Conservation (phyloP, 139 green algal genomes). For the Chlamydomonas eustigma region DNA sequence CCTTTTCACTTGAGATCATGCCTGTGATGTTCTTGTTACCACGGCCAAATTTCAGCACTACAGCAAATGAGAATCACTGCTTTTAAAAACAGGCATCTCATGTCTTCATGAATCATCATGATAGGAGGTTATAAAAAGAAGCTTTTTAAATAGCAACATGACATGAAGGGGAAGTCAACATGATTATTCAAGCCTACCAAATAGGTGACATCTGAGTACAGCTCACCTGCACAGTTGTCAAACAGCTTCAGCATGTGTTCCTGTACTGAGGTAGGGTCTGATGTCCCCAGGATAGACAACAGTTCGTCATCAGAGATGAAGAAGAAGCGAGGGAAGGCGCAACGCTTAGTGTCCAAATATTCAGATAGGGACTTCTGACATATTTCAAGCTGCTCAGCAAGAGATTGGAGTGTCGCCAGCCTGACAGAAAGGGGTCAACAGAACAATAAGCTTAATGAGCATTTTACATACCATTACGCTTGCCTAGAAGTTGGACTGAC, state of each 20-base stretch:
- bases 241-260: constrained; percentile 95
- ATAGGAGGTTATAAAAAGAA: too few species aligned
- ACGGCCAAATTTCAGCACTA: constrained; percentile 65
- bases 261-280: constrained; percentile 67
- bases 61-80: too few species aligned
- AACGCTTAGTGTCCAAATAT: constrained; percentile 83
- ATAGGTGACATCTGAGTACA: too few species aligned
- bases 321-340: constrained; percentile 81
- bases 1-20: constrained; percentile 78
- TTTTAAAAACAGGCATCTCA: too few species aligned
- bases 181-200: too few species aligned
- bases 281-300: constrained; percentile 76
- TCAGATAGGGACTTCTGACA: constrained; percentile 81
- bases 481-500: too few species aligned
- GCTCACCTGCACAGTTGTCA: constrained; percentile 75
- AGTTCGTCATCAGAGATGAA: constrained; percentile 88
- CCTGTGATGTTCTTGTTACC: constrained; percentile 80
- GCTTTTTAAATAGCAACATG: too few species aligned
- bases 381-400: constrained; percentile 68
- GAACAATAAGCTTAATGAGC: too few species aligned
- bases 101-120: too few species aligned
- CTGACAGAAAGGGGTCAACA: not conserved
- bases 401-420: constrained; percentile 21
- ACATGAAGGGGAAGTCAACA: not conserved
- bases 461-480: too few species aligned